phyloP scores from a whole-genome alignment of 192 early-diverging fungal species.

The Haplosporangium gracile region DNA sequence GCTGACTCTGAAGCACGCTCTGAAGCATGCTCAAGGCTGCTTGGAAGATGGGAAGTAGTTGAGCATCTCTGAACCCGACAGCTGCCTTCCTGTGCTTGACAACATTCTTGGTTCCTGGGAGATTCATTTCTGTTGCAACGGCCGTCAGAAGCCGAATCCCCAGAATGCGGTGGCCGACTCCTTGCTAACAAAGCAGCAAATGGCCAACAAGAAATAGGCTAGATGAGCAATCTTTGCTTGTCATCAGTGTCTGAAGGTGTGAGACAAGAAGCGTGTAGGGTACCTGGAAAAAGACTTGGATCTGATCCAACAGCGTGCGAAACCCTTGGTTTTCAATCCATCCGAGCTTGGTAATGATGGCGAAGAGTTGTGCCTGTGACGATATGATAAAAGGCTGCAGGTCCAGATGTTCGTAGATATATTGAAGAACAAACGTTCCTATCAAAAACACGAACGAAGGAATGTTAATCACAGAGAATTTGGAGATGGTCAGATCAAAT shows the following conservation, averaged over 20 bases:
- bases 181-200: constrained; percentile 1
- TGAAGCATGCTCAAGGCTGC: constrained; percentile 26
- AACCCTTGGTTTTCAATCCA: constrained; percentile 81
- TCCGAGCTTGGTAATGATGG: constrained; percentile 75
- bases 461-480: background rate
- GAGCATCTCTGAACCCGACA: constrained; percentile 47
- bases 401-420: constrained; percentile 66
- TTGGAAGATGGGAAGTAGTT: constrained; percentile 44
- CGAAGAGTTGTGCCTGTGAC: constrained; percentile 69
- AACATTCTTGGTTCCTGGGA: constrained; percentile 19
- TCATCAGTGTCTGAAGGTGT: background rate
- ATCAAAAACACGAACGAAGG: background rate
- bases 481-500: background rate
- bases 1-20: constrained; percentile 25
- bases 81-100: constrained; percentile 40
- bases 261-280: background rate
- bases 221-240: background rate
- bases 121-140: constrained; percentile 41
- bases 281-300: constrained; percentile 74
- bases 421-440: constrained; percentile 69
- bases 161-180: constrained; percentile 22
- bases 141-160: constrained; percentile 26
- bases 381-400: constrained; percentile 68
- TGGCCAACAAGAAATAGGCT: background rate
- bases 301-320: constrained; percentile 60